Conservation (phyloP, 2,329 filamentous ascomycete genomes). For the Ceratocystis albifundus region DNA sequence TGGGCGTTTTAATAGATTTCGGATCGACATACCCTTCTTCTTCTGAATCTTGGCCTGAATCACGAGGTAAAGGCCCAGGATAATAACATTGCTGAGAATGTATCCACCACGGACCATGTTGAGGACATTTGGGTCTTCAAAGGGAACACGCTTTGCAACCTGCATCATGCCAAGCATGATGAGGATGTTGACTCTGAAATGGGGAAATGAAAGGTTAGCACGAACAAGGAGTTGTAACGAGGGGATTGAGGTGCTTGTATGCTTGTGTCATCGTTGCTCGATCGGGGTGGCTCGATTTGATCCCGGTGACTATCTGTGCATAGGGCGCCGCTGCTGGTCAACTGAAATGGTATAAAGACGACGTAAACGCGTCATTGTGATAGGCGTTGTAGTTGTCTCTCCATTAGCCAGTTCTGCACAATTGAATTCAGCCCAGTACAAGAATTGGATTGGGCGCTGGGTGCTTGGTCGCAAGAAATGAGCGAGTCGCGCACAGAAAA, state of each 20-base stretch:
- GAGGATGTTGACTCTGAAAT: constrained; percentile 69
- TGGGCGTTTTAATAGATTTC: no score
- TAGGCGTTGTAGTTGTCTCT: no score
- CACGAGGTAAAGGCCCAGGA: constrained; percentile 73
- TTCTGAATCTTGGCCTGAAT: constrained; percentile 76
- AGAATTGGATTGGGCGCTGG: neutral
- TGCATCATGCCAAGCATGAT: constrained; percentile 98
- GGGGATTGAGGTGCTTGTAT: neutral
- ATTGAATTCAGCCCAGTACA: neutral
- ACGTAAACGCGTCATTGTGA: neutral
- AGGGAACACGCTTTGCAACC: constrained; percentile 88
- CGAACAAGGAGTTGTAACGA: neutral
- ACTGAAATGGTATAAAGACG: neutral
- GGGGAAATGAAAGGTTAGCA: neutral
- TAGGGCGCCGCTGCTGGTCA: neutral
- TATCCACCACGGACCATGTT: constrained; percentile 46
- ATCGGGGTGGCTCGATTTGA: neutral
- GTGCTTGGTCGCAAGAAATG: neutral
- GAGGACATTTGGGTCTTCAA: constrained; percentile 63
- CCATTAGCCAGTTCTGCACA: no score
- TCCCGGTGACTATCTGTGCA: neutral
- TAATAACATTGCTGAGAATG: constrained; percentile 61
- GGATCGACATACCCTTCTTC: constrained; percentile 69
- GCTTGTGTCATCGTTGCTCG: neutral
- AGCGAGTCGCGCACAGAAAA: neutral